Evolutionary conservation across 2,329 filamentous ascomycete species (phyloP).

Genomic region (Talaromyces amestolkiae): DNA sequence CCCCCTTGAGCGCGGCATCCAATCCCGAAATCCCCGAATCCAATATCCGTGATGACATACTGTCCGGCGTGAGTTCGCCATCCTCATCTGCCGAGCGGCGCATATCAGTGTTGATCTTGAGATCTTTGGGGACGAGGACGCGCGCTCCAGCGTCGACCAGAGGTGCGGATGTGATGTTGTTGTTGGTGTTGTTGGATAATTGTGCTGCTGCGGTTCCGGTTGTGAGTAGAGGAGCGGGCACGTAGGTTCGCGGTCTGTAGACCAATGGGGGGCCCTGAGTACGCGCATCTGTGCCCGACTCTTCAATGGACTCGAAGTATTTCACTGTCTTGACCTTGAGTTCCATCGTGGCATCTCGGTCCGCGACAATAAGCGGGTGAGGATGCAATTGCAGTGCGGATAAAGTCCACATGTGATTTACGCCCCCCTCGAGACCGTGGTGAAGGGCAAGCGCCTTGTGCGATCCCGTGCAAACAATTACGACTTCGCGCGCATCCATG

Average conservation of each 20-base stretch:
- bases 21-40: constrained; percentile 46
- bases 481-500: constrained; percentile 75
- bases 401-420: constrained; percentile 90
- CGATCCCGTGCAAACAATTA: constrained; percentile 77
- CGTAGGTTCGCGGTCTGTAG: constrained; percentile 39
- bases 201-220: constrained; percentile 22
- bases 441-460: constrained; percentile 79
- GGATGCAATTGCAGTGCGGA: constrained; percentile 77
- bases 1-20: constrained; percentile 41
- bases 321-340: constrained; percentile 71
- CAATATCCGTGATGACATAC: constrained; percentile 48
- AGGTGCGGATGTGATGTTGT: constrained; percentile 26
- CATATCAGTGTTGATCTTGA: constrained; percentile 47
- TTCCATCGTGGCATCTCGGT: constrained; percentile 74
- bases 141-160: constrained; percentile 29
- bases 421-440: constrained; percentile 74
- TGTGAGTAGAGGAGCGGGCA: constrained; percentile 30
- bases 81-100: constrained; percentile 37
- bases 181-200: not conserved
- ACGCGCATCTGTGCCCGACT: constrained; percentile 53
- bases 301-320: constrained; percentile 71
- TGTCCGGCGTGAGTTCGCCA: constrained; percentile 47
- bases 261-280: constrained; percentile 45
- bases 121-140: constrained; percentile 34
- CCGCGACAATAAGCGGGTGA: constrained; percentile 77